Evolutionary conservation across 768 basidiomycete genomes (phyloP).

Genomic region (Tephrocybe sp.): DNA sequence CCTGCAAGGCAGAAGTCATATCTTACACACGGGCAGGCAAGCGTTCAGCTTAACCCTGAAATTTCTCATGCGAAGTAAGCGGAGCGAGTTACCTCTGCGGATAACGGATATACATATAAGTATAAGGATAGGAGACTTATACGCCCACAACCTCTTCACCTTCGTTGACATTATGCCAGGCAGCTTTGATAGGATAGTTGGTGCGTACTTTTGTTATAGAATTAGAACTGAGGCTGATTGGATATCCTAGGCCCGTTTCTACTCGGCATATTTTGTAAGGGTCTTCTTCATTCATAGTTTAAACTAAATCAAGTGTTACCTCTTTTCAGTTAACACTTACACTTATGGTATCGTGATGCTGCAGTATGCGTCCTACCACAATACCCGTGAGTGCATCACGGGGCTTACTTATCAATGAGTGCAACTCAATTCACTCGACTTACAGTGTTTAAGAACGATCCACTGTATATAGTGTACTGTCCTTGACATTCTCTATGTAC

Average conservation of each 20-base stretch:
- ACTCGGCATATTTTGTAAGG: conserved; percentile 24
- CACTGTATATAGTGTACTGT: conserved; percentile 26
- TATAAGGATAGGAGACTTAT: too few relatives aligned
- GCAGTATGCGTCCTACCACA: conserved; percentile 32
- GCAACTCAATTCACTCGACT: too few relatives aligned
- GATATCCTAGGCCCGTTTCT: conserved; percentile 20
- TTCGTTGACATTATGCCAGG: conserved; percentile 8
- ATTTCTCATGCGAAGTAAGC: too few relatives aligned
- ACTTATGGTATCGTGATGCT: conserved; percentile 24
- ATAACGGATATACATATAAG: neutral
- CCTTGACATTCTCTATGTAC: neutral
- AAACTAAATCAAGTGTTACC: neutral
- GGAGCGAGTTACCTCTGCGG: too few relatives aligned
- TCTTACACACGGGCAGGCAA: too few relatives aligned
- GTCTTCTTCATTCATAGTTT: neutral
- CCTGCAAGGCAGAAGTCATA: neutral
- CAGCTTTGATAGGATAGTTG: conserved; percentile 8
- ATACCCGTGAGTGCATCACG: conserved; percentile 33
- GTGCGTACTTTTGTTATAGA: neutral
- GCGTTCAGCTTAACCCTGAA: too few relatives aligned
- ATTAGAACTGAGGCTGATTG: neutral
- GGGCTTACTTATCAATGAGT: too few relatives aligned
- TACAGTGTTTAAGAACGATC: too few relatives aligned
- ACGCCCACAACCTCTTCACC: neutral
- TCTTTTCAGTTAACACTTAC: conserved; percentile 25